Evolutionary conservation across 441 rosid species (phyloP), one percentile per base, ranked within the genome.

Genomic region (Geranium incanum): DNA sequence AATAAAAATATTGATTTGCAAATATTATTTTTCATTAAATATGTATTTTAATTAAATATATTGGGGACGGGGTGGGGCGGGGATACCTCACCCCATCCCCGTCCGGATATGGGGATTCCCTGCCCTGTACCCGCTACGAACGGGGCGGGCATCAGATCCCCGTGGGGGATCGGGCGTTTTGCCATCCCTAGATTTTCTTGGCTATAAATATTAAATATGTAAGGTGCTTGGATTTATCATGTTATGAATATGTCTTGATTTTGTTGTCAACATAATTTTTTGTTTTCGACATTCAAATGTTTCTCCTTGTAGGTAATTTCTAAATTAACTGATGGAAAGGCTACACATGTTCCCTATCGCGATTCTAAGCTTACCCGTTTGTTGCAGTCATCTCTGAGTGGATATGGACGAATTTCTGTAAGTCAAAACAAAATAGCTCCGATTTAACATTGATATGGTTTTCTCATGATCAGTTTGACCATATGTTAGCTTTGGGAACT

Each of bases 321-420:
- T 75, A 96, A 96, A 77, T 76, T 96, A 79, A 93, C 97, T 72
- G 99, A 96, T 80, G 99, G 98, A 41, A 96, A 86, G 88, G 96
- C 98, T 74, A 88, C 92, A 75, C 99, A 95, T 80, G 96, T 95
- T 84, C 99, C 99, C 36, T 95, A 87, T 83, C 88, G 98, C 62
- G 99, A 95, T 80, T 95, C 99, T 66, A 95, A 95, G 82, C 95
- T 95, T 70, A 95, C 99, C 45, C 97, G 99, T 59, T 96, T 95
- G 84, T 81, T 93, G 88, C 99, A 95, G 77, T 91, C 99, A 75
- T 95, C 99, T 16, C 72, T 95, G 75, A 85, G 97, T 69, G 99
- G 99, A 63, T 98, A 89, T 74, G 99, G 99, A 23, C 98, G 93
- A 83, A 97, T 95, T 73, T 95, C 99, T 72, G 99, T 95, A 81